Evolutionary conservation across 2,329 filamentous ascomycete species (phyloP), one percentile per base, ranked within the genome.

Genomic region (Ambrosiella beaveri): DNA sequence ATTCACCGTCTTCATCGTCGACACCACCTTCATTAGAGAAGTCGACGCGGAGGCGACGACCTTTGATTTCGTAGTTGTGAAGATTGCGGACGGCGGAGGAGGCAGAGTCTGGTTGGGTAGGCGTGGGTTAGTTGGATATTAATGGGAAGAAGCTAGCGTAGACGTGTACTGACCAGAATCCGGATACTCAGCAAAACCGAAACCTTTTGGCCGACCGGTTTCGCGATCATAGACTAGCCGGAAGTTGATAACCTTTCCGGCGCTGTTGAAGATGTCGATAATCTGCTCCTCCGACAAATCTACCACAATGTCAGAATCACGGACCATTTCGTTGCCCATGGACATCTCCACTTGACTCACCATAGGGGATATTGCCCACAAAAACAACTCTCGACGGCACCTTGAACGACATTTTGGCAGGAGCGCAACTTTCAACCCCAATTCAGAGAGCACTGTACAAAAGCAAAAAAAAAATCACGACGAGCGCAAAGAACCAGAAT

Each of bases 201-300:
- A 98, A 15, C 93, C 93, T 70, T 96, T 97, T 0, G 93, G 90
- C 59, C 88, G 83, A 47, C 91, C 90, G 2, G 90, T 96, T 66
- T 97, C 91, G 57, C 89, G 86, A 73, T 97, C 94, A 71, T 95
- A 94, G 63, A 97, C 91, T 54, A 97, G 78, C 56, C 91, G 82
- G 69, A 97, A 97, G 68, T 63, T 91, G 60, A 94, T 77, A 1
- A 97, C 91, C 63, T 90, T 87, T 60, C 93, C 93, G 57, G 87
- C 89, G 63, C 86, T 85, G 68, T 84, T 87, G 70, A 97, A 94
- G 61, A 95, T 95, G 65, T 96, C 88, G 67, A 85, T 85, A 65
- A 98, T 95, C 69, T 95, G 87, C 69, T 97, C 90, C 72, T 98
- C 93, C 37, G 89, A 95, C 63, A 96, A 82, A 62, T 91, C 90